phyloP scores from a whole-genome alignment of 352 stramenopile species.

The Phytophthora parvispora region DNA sequence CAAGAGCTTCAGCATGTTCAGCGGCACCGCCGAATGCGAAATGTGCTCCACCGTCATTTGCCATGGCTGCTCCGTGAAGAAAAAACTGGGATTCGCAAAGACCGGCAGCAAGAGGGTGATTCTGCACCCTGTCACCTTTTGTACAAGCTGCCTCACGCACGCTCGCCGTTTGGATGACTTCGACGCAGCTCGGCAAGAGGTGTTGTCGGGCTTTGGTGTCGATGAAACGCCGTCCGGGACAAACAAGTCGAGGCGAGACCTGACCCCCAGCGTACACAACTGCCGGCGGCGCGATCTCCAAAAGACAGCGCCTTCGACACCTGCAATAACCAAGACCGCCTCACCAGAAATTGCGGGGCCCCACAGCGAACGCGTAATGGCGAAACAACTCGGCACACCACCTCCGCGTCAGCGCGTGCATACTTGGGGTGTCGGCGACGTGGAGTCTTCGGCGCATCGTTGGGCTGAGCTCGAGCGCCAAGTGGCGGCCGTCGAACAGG shows the following conservation, averaged over 20 bases:
- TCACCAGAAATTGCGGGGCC: slow-evolving; percentile 2
- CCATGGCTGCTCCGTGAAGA: slow-evolving; percentile 38
- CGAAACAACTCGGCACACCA: not conserved
- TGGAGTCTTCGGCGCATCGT: slow-evolving; percentile 15
- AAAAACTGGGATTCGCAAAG: slow-evolving; percentile 36
- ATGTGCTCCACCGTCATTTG: slow-evolving; percentile 40
- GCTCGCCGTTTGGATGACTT: slow-evolving; percentile 30
- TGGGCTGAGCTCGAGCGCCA: slow-evolving; percentile 26
- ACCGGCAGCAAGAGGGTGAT: slow-evolving; percentile 29
- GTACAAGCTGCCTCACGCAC: slow-evolving; percentile 37
- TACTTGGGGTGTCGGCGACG: slow-evolving; percentile 23
- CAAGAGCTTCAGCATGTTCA: slow-evolving; percentile 41
- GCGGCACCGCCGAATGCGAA: slow-evolving; percentile 24
- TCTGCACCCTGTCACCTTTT: slow-evolving; percentile 33
- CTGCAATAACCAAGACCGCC: slow-evolving; percentile 10
- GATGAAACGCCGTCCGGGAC: not conserved
- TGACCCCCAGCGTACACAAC: slow-evolving; percentile 17
- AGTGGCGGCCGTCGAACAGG: not conserved
- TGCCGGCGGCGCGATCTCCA: slow-evolving; percentile 28
- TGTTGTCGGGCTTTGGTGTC: slow-evolving; percentile 18
- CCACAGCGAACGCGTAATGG: slow-evolving; percentile 16
- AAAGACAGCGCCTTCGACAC: not conserved
- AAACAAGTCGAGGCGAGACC: slow-evolving; percentile 3
- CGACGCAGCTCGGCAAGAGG: slow-evolving; percentile 36
- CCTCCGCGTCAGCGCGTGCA: slow-evolving; percentile 18